phyloP scores from a whole-genome alignment of 805 yeast species.

The Ogataea pignaliae region DNA sequence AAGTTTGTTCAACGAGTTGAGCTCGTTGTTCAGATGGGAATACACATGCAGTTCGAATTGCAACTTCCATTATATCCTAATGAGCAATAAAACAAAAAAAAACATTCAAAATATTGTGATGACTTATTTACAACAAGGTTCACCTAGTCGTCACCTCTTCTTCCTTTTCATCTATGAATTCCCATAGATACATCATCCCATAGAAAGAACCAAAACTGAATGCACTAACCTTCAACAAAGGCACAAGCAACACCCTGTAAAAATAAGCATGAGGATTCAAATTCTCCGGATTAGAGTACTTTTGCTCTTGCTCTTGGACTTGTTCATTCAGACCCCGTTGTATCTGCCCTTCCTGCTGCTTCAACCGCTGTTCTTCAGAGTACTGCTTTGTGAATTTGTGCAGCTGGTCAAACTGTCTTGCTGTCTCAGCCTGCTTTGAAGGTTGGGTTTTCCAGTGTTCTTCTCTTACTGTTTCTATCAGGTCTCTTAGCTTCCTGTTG shows the following conservation, averaged over 20 bases:
- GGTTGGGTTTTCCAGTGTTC: slow-evolving; percentile 7
- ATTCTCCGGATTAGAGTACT: slow-evolving; percentile 9
- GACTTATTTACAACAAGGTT: no score
- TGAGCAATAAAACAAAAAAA: neutral
- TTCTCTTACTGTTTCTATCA: slow-evolving; percentile 4
- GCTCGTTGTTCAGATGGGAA: no score
- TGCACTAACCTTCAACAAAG: slow-evolving; percentile 40
- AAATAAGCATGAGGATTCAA: slow-evolving; percentile 32
- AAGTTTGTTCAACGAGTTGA: no score
- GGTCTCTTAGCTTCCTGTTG: slow-evolving; percentile 1
- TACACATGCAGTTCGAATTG: slow-evolving; percentile 5
- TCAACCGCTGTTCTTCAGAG: slow-evolving; percentile 1
- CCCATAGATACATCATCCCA: slow-evolving; percentile 41
- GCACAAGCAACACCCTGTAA: slow-evolving; percentile 43
- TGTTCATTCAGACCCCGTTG: no score
- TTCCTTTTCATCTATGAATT: slow-evolving; percentile 30
- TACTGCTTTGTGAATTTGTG: slow-evolving; percentile 1
- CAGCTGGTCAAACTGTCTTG: neutral
- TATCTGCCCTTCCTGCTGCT: neutral
- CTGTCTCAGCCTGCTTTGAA: slow-evolving; percentile 1
- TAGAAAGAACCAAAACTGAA: slow-evolving; percentile 45
- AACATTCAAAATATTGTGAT: neutral
- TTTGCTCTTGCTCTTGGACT: slow-evolving; percentile 3
- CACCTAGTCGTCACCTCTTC: no score
- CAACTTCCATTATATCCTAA: slow-evolving; percentile 1